phyloP scores from a whole-genome alignment of 352 stramenopile species.

The Pythium periplocum region DNA sequence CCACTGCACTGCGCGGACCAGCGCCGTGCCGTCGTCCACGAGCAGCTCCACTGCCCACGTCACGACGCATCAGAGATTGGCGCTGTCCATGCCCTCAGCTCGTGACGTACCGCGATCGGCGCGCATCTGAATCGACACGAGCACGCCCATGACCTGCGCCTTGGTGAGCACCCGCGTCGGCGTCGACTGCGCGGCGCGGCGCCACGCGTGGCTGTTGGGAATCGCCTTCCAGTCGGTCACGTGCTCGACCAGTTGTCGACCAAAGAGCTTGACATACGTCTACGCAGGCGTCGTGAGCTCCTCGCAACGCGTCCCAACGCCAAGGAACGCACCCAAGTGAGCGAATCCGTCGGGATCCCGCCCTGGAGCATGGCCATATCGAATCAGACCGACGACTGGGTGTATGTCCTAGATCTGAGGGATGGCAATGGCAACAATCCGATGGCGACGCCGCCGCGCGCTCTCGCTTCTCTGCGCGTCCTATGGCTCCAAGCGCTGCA shows the following conservation, averaged over 20 bases:
- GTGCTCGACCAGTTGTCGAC: constrained; percentile 32
- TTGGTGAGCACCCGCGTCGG: constrained; percentile 52
- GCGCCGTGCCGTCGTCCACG: constrained; percentile 65
- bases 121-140: constrained; percentile 53
- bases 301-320: neutral
- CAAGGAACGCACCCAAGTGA: constrained; percentile 43
- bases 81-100: neutral
- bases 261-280: constrained; percentile 67
- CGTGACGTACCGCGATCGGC: constrained; percentile 37
- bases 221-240: constrained; percentile 44
- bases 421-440: neutral
- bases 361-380: neutral
- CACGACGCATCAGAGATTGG: neutral
- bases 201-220: constrained; percentile 53
- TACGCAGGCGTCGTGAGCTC: constrained; percentile 6
- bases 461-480: neutral
- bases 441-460: neutral
- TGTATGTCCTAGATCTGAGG: neutral
- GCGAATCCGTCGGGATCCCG: constrained; percentile 14
- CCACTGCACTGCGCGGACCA: constrained; percentile 59
- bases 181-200: constrained; percentile 10
- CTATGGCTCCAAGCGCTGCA: too few relatives aligned
- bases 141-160: constrained; percentile 49
- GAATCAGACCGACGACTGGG: neutral
- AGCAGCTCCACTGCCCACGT: constrained; percentile 50